Conservation (phyloP, 345 rosid species). For the Hibiscus trionum region DNA sequence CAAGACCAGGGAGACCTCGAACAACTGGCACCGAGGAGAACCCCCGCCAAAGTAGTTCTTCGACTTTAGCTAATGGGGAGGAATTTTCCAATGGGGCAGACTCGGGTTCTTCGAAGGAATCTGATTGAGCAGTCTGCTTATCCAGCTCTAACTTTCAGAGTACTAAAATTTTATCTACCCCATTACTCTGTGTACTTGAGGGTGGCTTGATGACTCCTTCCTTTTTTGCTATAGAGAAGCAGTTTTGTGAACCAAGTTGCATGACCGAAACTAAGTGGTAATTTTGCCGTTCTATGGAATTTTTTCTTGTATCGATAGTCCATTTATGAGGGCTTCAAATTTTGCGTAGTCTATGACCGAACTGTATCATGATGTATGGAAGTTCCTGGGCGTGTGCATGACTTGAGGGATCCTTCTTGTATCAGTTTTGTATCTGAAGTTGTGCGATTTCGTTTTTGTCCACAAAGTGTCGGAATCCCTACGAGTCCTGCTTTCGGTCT, state of each 20-base stretch:
- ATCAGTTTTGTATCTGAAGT: constrained; percentile 26
- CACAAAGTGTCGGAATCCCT: constrained; percentile 15
- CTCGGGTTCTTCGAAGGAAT: constrained; percentile 37
- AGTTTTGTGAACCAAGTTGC: constrained; percentile 26
- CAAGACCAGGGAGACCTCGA: constrained; percentile 67
- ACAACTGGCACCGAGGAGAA: constrained; percentile 39
- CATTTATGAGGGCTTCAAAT: constrained; percentile 24
- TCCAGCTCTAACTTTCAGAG: constrained; percentile 30
- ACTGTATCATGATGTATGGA: constrained; percentile 21
- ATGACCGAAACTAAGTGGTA: constrained; percentile 17
- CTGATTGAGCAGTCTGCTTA: constrained; percentile 22
- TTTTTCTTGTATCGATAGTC: constrained; percentile 14
- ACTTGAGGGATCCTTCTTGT: constrained; percentile 19
- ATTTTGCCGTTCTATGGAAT: constrained; percentile 15
- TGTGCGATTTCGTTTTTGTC: constrained; percentile 7
- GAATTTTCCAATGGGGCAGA: constrained; percentile 49
- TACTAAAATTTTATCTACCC: constrained; percentile 24
- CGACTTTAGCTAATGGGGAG: constrained; percentile 48
- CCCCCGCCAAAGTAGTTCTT: constrained; percentile 31
- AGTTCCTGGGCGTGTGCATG: constrained; percentile 19
- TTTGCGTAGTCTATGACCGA: constrained; percentile 27
- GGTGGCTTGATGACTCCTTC: constrained; percentile 31
- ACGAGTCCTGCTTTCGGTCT: constrained; percentile 10
- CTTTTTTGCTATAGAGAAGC: constrained; percentile 30
- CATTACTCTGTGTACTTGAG: constrained; percentile 27